These are phyloP conservation scores for Vigna radiata DNA, from an alignment of 306 rosid species.

Conservation along the genomic window DNA sequence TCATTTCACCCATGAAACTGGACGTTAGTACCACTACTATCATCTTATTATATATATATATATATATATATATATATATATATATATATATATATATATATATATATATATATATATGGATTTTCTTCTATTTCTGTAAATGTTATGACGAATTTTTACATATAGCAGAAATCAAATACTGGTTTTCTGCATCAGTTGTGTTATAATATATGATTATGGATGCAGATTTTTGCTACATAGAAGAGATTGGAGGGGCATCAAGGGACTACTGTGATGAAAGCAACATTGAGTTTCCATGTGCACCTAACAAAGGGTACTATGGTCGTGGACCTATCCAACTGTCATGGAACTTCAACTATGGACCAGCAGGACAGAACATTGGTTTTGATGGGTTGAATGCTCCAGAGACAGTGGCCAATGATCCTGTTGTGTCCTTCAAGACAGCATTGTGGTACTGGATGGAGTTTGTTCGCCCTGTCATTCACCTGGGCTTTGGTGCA, in stretches of 20 bases:
- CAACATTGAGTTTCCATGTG: constrained; percentile 71
- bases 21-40: neutral
- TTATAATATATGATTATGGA: no score
- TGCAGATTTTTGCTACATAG: constrained; percentile 69
- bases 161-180: no score
- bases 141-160: no score
- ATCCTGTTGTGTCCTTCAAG: constrained; percentile 69
- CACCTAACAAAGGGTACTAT: constrained; percentile 68
- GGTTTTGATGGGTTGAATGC: constrained; percentile 73
- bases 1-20: constrained; percentile 86
- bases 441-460: constrained; percentile 93
- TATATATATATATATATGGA: no score
- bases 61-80: no score
- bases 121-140: no score
- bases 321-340: constrained; percentile 92
- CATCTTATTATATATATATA: no score
- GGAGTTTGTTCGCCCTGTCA: constrained; percentile 63
- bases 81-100: no score
- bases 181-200: no score
- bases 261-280: constrained; percentile 79
- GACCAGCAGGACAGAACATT: constrained; percentile 69
- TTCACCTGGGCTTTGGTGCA: constrained; percentile 75
- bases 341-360: constrained; percentile 92
- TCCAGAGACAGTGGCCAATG: constrained; percentile 76
- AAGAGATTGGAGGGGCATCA: constrained; percentile 82